Base-by-base conservation (phyloP, 371 early-diverging fungal genomes). In the Chytridium lagenaria region DNA sequence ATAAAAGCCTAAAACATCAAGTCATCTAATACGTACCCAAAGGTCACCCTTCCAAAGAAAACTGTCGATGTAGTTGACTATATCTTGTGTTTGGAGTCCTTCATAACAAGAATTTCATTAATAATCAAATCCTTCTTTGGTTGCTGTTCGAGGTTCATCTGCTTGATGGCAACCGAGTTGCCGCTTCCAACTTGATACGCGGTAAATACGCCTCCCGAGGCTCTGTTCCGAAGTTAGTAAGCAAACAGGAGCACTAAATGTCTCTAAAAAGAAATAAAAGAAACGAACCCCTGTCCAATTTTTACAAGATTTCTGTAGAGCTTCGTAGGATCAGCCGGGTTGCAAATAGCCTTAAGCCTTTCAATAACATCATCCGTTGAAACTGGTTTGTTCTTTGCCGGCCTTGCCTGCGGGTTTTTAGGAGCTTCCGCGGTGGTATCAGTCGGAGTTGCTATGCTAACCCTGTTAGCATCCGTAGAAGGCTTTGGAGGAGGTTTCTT, bases 111-210 rank as follows among this genome's bases (percentile, higher is more conserved):
- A 65, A 98, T 96, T 81, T 98, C 98, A 78, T 96, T 96, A 80
- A 98, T 95, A 72, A 98, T 96, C 55, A 98, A 80, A 69, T 96
- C 98, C 83, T 96, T 95, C 81, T 95, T 95, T 30, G 96, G 96
- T 81, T 98, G 97, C 78, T 94, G 91, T 73, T 94, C 93, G 69
- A 98, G 83, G 74, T 96, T 94, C 95, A 96, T 98, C 79, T 96
- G 96, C 82, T 96, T 96, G 77, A 95, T 95, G 1, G 96, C 96
- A 0, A 96, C 96, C 1, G 89, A 87, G 37, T 39, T 49, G 36
- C 89, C 86, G 7, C 89, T 85, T 1, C 85, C 86, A 1, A 89
- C 86, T 40, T 92, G 88, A 79, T 92, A 87, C 1, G 96, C 96
- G 1, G 92, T 94, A 73, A 87, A 96, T 0, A 97, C 98, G 61